These are phyloP conservation scores for Malus hybrid DNA, from an alignment of 331 rosid species.

Conservation along the genomic window DNA sequence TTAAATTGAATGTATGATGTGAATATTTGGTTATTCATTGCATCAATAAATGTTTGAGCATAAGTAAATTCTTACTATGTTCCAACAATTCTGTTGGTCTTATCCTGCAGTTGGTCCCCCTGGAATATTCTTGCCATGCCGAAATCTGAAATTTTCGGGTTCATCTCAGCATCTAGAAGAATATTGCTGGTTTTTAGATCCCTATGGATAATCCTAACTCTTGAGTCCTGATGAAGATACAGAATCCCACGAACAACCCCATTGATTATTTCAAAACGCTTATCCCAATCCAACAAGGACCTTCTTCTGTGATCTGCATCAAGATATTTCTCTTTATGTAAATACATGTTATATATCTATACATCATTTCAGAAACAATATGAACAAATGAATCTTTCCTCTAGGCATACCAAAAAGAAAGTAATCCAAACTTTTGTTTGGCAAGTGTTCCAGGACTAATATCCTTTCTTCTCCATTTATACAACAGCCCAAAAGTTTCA, in stretches of 20 bases:
- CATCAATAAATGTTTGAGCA: not conserved
- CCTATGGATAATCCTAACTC: slow-evolving; percentile 19
- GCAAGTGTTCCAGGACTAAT: not conserved
- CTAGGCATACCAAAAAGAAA: not conserved
- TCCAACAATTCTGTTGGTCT: slow-evolving; percentile 15
- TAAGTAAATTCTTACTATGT: slow-evolving; percentile 12
- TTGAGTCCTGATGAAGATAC: slow-evolving; percentile 24
- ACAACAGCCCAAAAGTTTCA: slow-evolving; percentile 11
- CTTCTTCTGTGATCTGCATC: slow-evolving; percentile 2
- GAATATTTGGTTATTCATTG: not conserved
- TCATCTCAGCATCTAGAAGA: slow-evolving; percentile 20
- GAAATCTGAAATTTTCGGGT: slow-evolving; percentile 21
- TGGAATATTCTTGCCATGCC: slow-evolving; percentile 18
- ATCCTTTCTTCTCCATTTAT: not conserved
- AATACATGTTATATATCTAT: too few species aligned
- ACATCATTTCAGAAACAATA: not conserved
- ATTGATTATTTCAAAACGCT: slow-evolving; percentile 2
- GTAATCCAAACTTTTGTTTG: slow-evolving; percentile 8
- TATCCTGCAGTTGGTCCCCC: not conserved
- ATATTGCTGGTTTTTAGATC: slow-evolving; percentile 22
- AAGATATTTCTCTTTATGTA: not conserved
- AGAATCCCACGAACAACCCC: slow-evolving; percentile 14
- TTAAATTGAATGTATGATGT: too few species aligned
- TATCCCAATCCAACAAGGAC: slow-evolving; percentile 1
- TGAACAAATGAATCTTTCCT: not conserved